Percentiles rank a stretch among this genome's conserved stretches.
Conservation (phyloP, 139 green algal species). For the Axilococcus clingmanii region DNA sequence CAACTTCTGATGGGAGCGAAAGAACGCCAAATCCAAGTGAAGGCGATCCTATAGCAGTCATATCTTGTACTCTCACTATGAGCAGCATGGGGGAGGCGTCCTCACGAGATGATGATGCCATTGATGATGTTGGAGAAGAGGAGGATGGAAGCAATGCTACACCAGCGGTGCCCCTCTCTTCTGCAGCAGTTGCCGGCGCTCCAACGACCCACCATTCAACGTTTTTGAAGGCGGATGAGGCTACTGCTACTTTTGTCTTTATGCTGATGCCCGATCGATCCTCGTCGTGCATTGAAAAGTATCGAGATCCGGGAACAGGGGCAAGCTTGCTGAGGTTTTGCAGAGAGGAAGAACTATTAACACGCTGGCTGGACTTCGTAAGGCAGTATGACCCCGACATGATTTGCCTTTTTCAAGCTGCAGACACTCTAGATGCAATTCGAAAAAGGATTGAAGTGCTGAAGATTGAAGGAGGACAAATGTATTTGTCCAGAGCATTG, state of each 20-base stretch:
- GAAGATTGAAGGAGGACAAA: constrained; percentile 25
- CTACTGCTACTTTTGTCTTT: no score
- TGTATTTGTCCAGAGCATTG: constrained; percentile 4
- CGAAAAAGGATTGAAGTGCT: constrained; percentile 39
- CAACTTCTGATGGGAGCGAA: constrained; percentile 33
- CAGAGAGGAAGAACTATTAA: constrained; percentile 46
- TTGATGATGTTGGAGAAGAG: background rate
- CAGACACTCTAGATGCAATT: constrained; percentile 54
- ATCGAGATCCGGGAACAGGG: background rate
- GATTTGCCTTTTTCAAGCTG: constrained; percentile 53
- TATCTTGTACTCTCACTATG: constrained; percentile 33
- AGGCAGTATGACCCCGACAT: constrained; percentile 42
- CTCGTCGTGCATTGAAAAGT: background rate
- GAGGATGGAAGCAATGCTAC: background rate
- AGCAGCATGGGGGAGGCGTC: background rate
- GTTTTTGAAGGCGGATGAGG: background rate
- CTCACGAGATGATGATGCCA: background rate
- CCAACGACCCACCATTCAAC: background rate
- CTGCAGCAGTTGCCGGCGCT: background rate
- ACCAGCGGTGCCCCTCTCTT: background rate
- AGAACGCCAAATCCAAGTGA: constrained; percentile 24
- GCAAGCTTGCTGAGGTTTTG: constrained; percentile 3
- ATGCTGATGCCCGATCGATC: background rate
- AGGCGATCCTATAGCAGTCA: constrained; percentile 48
- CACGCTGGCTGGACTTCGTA: constrained; percentile 36